These are phyloP conservation scores for Pouteria glomerata DNA, from an alignment of 148 eudicot species.

Conservation along the genomic window DNA sequence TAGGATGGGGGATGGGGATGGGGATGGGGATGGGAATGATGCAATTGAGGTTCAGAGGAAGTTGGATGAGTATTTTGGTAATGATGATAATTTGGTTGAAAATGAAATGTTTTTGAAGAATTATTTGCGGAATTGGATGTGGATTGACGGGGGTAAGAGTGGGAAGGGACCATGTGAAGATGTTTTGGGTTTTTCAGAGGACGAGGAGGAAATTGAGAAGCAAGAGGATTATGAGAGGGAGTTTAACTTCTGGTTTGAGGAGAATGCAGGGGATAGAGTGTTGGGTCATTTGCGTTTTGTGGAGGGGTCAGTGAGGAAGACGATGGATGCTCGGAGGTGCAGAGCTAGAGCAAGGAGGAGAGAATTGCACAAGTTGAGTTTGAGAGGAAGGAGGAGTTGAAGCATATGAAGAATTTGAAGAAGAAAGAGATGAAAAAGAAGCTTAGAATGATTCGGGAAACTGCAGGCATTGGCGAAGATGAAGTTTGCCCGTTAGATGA, in stretches of 20 bases:
- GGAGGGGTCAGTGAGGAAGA: conserved; percentile 91
- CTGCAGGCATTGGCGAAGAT: conserved; percentile 55
- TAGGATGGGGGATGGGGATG: conserved; percentile 29
- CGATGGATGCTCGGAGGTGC: conserved; percentile 58
- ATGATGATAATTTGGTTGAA: conserved; percentile 66
- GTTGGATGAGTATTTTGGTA: conserved; percentile 66
- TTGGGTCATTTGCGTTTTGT: conserved; percentile 62
- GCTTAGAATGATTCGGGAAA: conserved; percentile 54
- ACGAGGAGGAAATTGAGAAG: conserved; percentile 66
- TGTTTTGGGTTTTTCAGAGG: conserved; percentile 52
- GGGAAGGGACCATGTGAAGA: conserved; percentile 18
- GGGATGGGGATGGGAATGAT: conserved; percentile 38
- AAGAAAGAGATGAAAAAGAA: too few relatives aligned
- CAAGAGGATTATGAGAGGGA: conserved; percentile 87
- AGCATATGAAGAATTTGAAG: conserved; percentile 83
- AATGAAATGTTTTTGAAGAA: conserved; percentile 65
- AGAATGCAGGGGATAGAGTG: conserved; percentile 67
- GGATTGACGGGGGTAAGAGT: conserved; percentile 52
- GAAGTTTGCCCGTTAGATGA: conserved; percentile 37
- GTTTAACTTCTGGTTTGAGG: conserved; percentile 77
- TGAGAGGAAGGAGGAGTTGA: conserved; percentile 82
- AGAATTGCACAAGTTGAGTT: conserved; percentile 60
- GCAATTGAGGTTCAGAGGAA: conserved; percentile 46
- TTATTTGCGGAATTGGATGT: conserved; percentile 62
- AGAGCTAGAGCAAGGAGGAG: conserved; percentile 88